These are phyloP conservation scores for Aspergillus nomiae DNA, from an alignment of 2,329 filamentous ascomycete genomes.

Conservation along the genomic window DNA sequence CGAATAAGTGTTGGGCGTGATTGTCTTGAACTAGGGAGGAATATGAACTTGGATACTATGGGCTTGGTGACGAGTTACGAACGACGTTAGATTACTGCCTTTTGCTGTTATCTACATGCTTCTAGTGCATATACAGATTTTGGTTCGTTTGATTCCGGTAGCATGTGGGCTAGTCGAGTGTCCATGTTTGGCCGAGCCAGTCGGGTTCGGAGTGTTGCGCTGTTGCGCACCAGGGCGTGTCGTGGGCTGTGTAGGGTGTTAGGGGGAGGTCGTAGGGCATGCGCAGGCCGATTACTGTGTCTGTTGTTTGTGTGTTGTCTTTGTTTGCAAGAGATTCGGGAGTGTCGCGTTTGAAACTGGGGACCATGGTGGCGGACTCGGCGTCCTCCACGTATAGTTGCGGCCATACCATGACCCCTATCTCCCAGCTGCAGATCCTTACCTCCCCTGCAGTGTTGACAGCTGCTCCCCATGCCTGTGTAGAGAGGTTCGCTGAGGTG, in stretches of 20 bases:
- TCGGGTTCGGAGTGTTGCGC: slow-evolving; percentile 60
- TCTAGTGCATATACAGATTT: background rate
- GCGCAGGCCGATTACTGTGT: slow-evolving; percentile 64
- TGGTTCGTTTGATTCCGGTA: background rate
- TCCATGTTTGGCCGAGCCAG: slow-evolving; percentile 54
- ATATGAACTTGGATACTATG: slow-evolving; percentile 2
- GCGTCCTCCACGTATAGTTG: slow-evolving; percentile 45
- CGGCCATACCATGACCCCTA: slow-evolving; percentile 83
- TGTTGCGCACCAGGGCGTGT: slow-evolving; percentile 77
- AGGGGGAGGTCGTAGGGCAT: slow-evolving; percentile 84
- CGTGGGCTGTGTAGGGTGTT: slow-evolving; percentile 61
- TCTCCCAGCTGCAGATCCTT: slow-evolving; percentile 77
- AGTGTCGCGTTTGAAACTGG: slow-evolving; percentile 65
- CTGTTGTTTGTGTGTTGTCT: slow-evolving; percentile 10
- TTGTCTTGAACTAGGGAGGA: background rate
- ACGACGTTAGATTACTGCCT: background rate
- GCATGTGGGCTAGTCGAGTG: background rate
- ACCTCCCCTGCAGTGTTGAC: slow-evolving; percentile 60
- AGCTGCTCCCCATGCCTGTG: slow-evolving; percentile 81
- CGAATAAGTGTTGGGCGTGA: slow-evolving; percentile 5
- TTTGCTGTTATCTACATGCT: background rate
- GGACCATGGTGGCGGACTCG: slow-evolving; percentile 60
- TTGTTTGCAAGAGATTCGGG: slow-evolving; percentile 38
- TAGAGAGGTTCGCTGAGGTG: slow-evolving; percentile 89
- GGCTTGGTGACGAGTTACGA: slow-evolving; percentile 7